Percentiles rank a stretch among this genome's conserved stretches.
These are phyloP conservation scores for Spathaspora boniae DNA, from an alignment of 805 yeast genomes.

Conservation along the genomic window DNA sequence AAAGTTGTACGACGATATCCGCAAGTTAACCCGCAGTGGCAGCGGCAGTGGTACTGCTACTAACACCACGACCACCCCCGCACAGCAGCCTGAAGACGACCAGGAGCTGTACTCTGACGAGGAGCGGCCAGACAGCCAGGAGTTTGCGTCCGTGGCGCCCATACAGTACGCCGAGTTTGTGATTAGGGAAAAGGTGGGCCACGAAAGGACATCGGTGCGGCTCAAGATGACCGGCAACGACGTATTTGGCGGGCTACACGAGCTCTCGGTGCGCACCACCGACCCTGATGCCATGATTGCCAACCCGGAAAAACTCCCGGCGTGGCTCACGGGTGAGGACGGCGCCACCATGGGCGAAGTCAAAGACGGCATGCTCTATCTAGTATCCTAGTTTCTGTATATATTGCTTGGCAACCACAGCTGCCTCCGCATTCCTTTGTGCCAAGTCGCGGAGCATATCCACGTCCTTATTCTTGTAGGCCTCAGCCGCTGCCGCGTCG, in stretches of 20 bases:
- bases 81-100: constrained; percentile 10
- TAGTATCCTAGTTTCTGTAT: constrained; percentile 27
- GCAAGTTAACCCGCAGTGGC: constrained; percentile 7
- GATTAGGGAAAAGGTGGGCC: constrained; percentile 29
- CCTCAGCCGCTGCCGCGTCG: constrained; percentile 48
- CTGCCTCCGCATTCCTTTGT: constrained; percentile 12
- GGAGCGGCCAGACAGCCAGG: constrained; percentile 18
- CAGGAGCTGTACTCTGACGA: constrained; percentile 16
- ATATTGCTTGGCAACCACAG: constrained; percentile 15
- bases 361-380: constrained; percentile 13
- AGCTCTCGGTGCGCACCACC: constrained; percentile 42
- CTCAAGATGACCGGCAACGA: constrained; percentile 59
- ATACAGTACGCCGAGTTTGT: constrained; percentile 49
- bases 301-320: constrained; percentile 58
- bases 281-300: constrained; percentile 35
- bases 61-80: constrained; percentile 16
- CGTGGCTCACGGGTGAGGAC: constrained; percentile 79
- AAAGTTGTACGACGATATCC: constrained; percentile 37
- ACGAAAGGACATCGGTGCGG: constrained; percentile 21
- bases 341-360: constrained; percentile 48
- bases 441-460: constrained; percentile 12
- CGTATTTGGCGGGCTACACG: constrained; percentile 75
- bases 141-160: constrained; percentile 56
- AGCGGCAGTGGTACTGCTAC: constrained; percentile 3
- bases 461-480: constrained; percentile 42